Percentiles rank a stretch among this genome's conserved stretches.
phyloP scores from a whole-genome alignment of 768 basidiomycete species.

The Tephrocybe sp. region DNA sequence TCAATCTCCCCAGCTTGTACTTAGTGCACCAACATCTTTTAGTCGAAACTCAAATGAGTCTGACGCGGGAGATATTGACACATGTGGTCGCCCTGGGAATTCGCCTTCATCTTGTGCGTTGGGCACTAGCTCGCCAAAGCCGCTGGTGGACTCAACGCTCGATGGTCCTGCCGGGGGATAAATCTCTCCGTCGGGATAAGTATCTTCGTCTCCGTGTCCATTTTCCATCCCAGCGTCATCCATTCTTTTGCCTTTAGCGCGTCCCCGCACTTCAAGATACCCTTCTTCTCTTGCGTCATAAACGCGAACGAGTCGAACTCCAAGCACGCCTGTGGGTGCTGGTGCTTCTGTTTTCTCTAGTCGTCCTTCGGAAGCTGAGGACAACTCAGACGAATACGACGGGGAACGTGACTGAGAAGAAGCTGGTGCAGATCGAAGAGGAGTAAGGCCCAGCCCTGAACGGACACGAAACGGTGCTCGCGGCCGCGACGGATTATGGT shows the following conservation, averaged over 20 bases:
- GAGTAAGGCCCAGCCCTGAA: conserved; percentile 16
- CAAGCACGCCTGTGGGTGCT: conserved; percentile 18
- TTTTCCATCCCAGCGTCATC: background rate
- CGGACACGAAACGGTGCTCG: conserved; percentile 1
- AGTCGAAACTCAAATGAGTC: conserved; percentile 12
- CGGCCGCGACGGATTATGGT: conserved; percentile 3
- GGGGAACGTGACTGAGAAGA: conserved; percentile 14
- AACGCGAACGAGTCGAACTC: conserved; percentile 22
- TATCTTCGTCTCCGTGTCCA: background rate
- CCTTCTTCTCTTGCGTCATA: background rate
- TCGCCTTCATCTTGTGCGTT: background rate
- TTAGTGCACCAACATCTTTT: conserved; percentile 13
- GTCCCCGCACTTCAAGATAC: conserved; percentile 13
- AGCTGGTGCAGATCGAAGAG: conserved; percentile 17
- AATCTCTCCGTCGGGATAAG: too few species aligned
- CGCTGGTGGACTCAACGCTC: background rate
- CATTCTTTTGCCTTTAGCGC: conserved; percentile 15
- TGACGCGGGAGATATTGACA: conserved; percentile 11
- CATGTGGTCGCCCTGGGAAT: background rate
- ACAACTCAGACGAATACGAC: conserved; percentile 12
- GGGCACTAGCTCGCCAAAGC: background rate
- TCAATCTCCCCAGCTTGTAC: conserved; percentile 17
- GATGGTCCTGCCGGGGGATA: too few species aligned
- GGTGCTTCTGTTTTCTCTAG: conserved; percentile 1
- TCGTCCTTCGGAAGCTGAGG: conserved; percentile 5